Evolutionary conservation across 257 asterid species (phyloP).

Genomic region (Solanum infundibuliforme): DNA sequence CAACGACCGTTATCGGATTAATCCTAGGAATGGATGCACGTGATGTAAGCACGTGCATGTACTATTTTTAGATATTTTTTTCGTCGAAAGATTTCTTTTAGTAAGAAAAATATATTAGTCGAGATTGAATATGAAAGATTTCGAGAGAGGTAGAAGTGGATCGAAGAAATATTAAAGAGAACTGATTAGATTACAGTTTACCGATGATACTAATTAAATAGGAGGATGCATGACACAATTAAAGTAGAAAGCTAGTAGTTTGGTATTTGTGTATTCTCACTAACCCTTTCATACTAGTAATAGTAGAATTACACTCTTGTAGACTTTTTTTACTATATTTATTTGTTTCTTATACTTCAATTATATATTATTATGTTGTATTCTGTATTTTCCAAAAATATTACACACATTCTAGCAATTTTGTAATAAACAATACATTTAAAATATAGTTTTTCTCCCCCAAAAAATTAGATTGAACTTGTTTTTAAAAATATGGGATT

Average conservation of each 20-base stretch:
- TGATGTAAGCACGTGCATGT: constrained; percentile 19
- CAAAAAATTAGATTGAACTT: too few species aligned
- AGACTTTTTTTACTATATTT: neutral
- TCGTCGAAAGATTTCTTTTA: neutral
- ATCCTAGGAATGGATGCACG: constrained; percentile 19
- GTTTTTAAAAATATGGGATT: neutral
- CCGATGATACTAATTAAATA: neutral
- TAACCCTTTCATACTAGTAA: neutral
- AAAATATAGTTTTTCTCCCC: too few species aligned
- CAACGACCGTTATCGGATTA: neutral
- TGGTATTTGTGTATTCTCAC: neutral
- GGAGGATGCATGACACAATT: neutral
- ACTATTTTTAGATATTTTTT: neutral
- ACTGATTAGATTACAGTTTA: too few species aligned
- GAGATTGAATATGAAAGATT: neutral
- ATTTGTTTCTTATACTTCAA: neutral
- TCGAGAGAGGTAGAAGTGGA: accelerated
- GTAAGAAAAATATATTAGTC: neutral
- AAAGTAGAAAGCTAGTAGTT: neutral
- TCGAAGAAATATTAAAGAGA: too few species aligned
- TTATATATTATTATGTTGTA: neutral
- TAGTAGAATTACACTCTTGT: neutral
- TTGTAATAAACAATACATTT: too few species aligned
- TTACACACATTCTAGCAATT: too few species aligned
- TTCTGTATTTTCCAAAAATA: neutral